These are phyloP conservation scores for Phytophthora lateralis DNA, from an alignment of 352 stramenopile species.

Conservation along the genomic window DNA sequence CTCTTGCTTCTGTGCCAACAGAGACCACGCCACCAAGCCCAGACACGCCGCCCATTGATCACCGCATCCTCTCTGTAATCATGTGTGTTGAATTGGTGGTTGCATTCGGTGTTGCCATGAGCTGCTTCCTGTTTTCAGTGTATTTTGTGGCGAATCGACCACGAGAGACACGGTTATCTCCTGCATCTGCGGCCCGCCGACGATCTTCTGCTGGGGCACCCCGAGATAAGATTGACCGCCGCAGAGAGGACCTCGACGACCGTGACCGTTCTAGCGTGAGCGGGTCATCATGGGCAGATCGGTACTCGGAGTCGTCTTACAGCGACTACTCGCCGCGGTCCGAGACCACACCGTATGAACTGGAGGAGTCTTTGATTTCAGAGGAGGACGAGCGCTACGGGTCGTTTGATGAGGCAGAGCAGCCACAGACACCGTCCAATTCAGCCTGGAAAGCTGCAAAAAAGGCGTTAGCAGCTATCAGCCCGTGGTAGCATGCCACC, in stretches of 20 bases:
- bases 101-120: slow-evolving; percentile 78
- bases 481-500: slow-evolving; percentile 60
- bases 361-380: slow-evolving; percentile 73
- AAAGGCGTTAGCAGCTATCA: slow-evolving; percentile 68
- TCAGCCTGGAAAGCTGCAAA: slow-evolving; percentile 58
- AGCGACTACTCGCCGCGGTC: slow-evolving; percentile 42
- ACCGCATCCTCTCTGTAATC: slow-evolving; percentile 83
- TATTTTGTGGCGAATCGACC: slow-evolving; percentile 89
- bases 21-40: slow-evolving; percentile 71
- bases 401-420: slow-evolving; percentile 52
- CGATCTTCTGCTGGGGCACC: slow-evolving; percentile 21
- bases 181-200: slow-evolving; percentile 24
- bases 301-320: slow-evolving; percentile 39
- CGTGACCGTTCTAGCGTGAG: slow-evolving; percentile 18
- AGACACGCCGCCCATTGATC: slow-evolving; percentile 79
- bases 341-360: slow-evolving; percentile 40
- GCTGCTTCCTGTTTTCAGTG: slow-evolving; percentile 86
- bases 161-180: slow-evolving; percentile 37
- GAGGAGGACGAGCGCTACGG: slow-evolving; percentile 77
- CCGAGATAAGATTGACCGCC: slow-evolving; percentile 25
- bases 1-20: slow-evolving; percentile 16
- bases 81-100: slow-evolving; percentile 89
- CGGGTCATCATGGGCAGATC: slow-evolving; percentile 29
- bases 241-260: slow-evolving; percentile 29
- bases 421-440: slow-evolving; percentile 17